phyloP scores from a whole-genome alignment of 2,329 filamentous ascomycete species.

The Fusarium sp. region DNA sequence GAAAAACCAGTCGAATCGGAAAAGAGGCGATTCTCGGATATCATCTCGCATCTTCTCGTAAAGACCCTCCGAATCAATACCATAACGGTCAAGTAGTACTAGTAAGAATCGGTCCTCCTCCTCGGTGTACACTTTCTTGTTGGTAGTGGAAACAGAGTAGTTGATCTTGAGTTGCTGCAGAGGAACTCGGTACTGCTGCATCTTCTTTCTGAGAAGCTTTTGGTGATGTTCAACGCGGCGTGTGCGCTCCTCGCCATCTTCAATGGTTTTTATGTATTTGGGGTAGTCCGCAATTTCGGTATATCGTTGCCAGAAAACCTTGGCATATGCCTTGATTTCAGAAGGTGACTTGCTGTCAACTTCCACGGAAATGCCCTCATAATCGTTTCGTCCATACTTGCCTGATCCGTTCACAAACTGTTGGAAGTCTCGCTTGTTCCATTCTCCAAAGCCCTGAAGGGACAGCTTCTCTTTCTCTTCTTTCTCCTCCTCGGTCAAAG shows the following conservation, averaged over 20 bases:
- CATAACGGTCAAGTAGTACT: constrained; percentile 91
- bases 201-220: constrained; percentile 93
- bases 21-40: constrained; percentile 91
- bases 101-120: constrained; percentile 97
- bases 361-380: constrained; percentile 85
- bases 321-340: constrained; percentile 91
- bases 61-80: constrained; percentile 88
- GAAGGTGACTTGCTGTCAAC: constrained; percentile 88
- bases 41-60: constrained; percentile 98
- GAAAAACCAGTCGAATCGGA: constrained; percentile 99
- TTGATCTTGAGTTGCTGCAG: constrained; percentile 98
- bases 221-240: constrained; percentile 91
- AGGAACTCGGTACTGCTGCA: constrained; percentile 95
- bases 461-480: constrained; percentile 86
- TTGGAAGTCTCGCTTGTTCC: constrained; percentile 98
- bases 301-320: constrained; percentile 96
- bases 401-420: constrained; percentile 97
- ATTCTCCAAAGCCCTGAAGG: constrained; percentile 87
- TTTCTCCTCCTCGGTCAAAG: constrained; percentile 89
- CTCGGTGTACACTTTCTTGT: constrained; percentile 99
- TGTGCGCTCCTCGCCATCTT: constrained; percentile 90
- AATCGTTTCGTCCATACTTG: constrained; percentile 89
- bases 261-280: constrained; percentile 89
- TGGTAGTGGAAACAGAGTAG: constrained; percentile 98
- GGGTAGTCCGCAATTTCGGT: constrained; percentile 88